Base-by-base conservation (phyloP, 768 basidiomycete species). In the Boletus barrowsii region DNA sequence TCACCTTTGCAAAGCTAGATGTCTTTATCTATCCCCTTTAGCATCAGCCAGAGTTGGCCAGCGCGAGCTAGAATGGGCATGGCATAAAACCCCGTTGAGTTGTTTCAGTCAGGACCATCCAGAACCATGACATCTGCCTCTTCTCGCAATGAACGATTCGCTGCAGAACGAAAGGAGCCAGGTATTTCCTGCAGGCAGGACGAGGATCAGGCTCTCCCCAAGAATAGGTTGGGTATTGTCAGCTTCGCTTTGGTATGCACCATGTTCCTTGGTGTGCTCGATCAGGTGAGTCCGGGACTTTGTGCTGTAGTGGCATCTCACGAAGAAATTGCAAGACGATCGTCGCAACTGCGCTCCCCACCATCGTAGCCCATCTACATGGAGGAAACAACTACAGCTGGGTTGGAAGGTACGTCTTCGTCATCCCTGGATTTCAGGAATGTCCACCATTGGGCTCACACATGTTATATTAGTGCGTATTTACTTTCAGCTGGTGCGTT, bases 341-440 rank as follows among this genome's bases (percentile, higher is more conserved):
- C 50, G 80, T 88, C 24, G 79, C 85, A 9, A 88, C 86, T 13
- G 86, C 87, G 9, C 68, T 89, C 22, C 87, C 87, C 2, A 87
- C 84, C 3, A 88, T 90, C 44, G 82, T 86, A 18, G 70, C 64
- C 11, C 67, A 86, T 37, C 75, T 89, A 0, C 79, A 82, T 13
- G 86, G 83, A 13, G 84, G 83, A 2, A 76, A 67, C 7, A 72
- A 77, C 40, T 88, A 88, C 58, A 83, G 83, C 47, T 89, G 87
- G 87, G 83, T 88, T 33, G 85, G 84, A 59, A 84, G 78, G 85
- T 83, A 53, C 13, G 73, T 30, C 22, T 7, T 3, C 20, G 42
- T 46, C 29, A 26, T 37, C n/a, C 8, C 29, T 9, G 29, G 2
- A 29, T 9, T 33, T 33, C 30, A 47, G 3, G 7, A 7, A 30